Evolutionary conservation across 1,284 basidiomycete genomes (phyloP).

Genomic region (Trichosporon sp.): DNA sequence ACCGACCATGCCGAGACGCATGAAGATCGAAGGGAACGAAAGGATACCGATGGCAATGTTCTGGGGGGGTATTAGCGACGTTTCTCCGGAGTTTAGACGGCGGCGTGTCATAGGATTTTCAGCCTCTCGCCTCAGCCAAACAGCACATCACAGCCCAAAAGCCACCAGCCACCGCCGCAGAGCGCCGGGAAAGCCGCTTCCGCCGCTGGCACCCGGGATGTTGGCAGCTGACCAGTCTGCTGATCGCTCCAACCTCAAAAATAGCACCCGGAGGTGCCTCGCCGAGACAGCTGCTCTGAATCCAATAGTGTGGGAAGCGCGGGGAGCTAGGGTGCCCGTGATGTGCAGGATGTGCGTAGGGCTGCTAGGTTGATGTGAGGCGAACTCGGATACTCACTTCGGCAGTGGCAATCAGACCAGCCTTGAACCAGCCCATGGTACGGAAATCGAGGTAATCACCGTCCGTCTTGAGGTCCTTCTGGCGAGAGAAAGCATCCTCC

Average conservation of each 20-base stretch:
- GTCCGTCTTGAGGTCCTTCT: conserved; percentile 36
- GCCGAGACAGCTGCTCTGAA: neutral
- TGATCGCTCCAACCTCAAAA: neutral
- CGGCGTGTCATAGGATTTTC: neutral
- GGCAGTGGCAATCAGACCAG: conserved; percentile 47
- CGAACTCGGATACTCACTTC: conserved; percentile 37
- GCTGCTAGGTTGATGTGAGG: neutral
- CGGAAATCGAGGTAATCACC: conserved; percentile 50
- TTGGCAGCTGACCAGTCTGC: neutral
- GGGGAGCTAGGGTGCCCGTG: neutral
- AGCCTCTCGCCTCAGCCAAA: neutral
- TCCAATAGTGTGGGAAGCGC: neutral
- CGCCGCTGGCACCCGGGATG: neutral
- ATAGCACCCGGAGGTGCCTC: neutral
- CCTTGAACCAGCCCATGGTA: conserved; percentile 51
- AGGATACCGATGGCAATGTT: conserved; percentile 51
- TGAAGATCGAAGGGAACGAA: conserved; percentile 50
- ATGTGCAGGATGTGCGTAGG: neutral
- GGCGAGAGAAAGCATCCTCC: conserved; percentile 42
- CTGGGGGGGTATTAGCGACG: conserved; percentile 26
- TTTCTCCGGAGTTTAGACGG: conserved; percentile 1
- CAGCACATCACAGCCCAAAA: too few relatives aligned
- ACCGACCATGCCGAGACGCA: conserved; percentile 48
- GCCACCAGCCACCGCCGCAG: neutral
- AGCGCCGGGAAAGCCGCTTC: conserved; percentile 9